Conservation (phyloP, 1,284 basidiomycete species). For the Cryptococcus sp. region DNA sequence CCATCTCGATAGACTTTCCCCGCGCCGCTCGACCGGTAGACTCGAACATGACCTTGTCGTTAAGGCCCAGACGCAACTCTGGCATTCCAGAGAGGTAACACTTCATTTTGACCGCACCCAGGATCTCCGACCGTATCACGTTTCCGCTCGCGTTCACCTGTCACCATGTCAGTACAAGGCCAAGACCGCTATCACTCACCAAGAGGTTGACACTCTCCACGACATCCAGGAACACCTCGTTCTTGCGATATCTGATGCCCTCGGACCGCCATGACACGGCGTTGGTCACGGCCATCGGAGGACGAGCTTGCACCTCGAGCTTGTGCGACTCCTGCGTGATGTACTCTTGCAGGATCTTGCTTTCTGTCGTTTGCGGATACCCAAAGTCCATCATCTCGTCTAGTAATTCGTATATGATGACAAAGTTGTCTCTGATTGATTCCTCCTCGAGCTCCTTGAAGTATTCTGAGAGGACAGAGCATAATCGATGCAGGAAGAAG, state of each 20-base stretch:
- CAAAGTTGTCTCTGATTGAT: constrained; percentile 97
- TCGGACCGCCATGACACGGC: constrained; percentile 98
- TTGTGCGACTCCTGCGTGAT: constrained; percentile 99
- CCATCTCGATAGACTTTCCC: constrained; percentile 99
- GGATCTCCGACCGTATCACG: constrained; percentile 94
- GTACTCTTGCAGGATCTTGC: constrained; percentile 99
- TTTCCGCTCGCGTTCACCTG: constrained; percentile 96
- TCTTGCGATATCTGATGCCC: constrained; percentile 96
- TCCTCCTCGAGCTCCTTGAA: constrained; percentile 99
- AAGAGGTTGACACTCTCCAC: constrained; percentile 96
- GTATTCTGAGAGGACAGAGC: constrained; percentile 84
- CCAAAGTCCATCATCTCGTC: constrained; percentile 99
- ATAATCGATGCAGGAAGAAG: constrained; percentile 91
- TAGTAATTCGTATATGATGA: constrained; percentile 94
- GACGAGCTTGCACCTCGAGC: constrained; percentile 92
- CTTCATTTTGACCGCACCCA: constrained; percentile 99
- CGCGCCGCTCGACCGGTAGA: constrained; percentile 90
- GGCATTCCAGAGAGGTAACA: constrained; percentile 99
- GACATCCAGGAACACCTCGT: constrained; percentile 98
- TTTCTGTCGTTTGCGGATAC: constrained; percentile 98
- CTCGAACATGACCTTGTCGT: constrained; percentile 99
- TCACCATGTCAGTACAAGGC: too few species aligned
- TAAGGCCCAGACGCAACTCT: constrained; percentile 89
- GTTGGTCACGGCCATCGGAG: constrained; percentile 97
- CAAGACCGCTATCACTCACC: constrained; percentile 55